Evolutionary conservation across 2,329 filamentous ascomycete species (phyloP), one percentile per base, ranked within the genome.

Genomic region (Chalara sp.): DNA sequence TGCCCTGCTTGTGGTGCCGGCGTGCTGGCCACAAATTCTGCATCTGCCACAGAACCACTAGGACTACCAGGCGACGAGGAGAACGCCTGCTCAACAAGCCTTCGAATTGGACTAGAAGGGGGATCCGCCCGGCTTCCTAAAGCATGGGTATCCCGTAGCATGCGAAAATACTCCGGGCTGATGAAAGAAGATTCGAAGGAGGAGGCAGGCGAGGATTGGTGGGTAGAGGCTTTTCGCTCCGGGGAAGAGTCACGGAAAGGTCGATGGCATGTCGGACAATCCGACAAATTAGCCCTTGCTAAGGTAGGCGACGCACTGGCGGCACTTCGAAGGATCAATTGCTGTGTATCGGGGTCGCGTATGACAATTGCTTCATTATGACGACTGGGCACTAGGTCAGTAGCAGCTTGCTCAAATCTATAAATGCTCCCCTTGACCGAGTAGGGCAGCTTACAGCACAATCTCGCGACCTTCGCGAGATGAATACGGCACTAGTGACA

Each of bases 311-410:
- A 56, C 52, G 90, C 62, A 67, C 68, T 52, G 28, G 78, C 72
- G 35, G 77, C 74, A 60, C 78, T 83, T 54, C 87, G 85, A 47
- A 96, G 86, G 60, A 89, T 89, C 57, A 99, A 81, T 61, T 91
- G 87, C 56, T 85, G 86, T 6, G 91, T 96, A 32, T 82, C 77
- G 44, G 84, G 87, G 70, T 99, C 92, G 64, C 88, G 91, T 37
- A 97, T 84, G 43, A 99, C 93, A 51, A 99, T 84, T 28, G 91
- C 86, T 71, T 96, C 89, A 64, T 89, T 87, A 68, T 96, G 90
- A 55, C 92, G 93, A 48, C 93, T 97, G 62, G 13, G 31, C 35
- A 31, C 35, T 32, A 31, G 21, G 41, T 48, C 31, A 13, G 33
- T 13, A 28, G 5, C 21, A 6, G 3, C n/a, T 8, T 39, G 6